Evolutionary conservation across 495 filamentous ascomycete genomes (phyloP).

Genomic region (Aspergillus leporis): DNA sequence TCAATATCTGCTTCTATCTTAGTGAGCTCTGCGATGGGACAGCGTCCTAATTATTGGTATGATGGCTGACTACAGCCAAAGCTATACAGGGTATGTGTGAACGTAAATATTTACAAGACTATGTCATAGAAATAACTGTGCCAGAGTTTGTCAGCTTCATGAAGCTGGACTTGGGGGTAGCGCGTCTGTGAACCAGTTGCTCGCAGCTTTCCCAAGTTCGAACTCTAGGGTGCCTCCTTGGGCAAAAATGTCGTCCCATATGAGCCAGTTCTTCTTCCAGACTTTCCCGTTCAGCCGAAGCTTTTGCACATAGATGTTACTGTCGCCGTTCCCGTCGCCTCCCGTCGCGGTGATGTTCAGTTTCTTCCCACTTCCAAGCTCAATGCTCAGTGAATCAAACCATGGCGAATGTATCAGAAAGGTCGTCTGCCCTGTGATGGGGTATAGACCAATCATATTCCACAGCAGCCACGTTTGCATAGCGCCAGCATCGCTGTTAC

Average conservation of each 20-base stretch:
- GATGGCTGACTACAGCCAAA: not conserved
- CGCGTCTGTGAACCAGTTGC: slow-evolving; percentile 48
- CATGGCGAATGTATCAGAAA: slow-evolving; percentile 59
- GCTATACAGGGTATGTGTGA: not conserved
- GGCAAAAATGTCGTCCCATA: slow-evolving; percentile 55
- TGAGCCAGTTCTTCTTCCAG: slow-evolving; percentile 56
- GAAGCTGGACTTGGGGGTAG: slow-evolving; percentile 57
- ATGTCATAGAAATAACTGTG: not conserved
- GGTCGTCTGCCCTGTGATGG: slow-evolving; percentile 54
- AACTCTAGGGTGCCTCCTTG: slow-evolving; percentile 56
- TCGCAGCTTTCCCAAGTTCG: slow-evolving; percentile 45
- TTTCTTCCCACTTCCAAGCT: slow-evolving; percentile 45
- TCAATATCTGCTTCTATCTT: not conserved
- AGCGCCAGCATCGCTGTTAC: slow-evolving; percentile 60
- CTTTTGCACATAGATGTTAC: slow-evolving; percentile 47
- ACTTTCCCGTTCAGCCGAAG: slow-evolving; percentile 48
- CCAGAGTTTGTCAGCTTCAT: slow-evolving; percentile 6
- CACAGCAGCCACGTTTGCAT: slow-evolving; percentile 62
- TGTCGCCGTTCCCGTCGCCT: slow-evolving; percentile 43
- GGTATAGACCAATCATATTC: slow-evolving; percentile 63
- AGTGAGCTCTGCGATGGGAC: not conserved
- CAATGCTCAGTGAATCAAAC: slow-evolving; percentile 52
- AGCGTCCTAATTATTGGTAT: not conserved
- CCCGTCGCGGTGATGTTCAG: slow-evolving; percentile 47
- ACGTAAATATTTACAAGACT: not conserved